A percentile compares a stretch with the other conserved stretches of the same genome.
Conservation (phyloP, 129 eudicot species). For the Saussurea involucrata region DNA sequence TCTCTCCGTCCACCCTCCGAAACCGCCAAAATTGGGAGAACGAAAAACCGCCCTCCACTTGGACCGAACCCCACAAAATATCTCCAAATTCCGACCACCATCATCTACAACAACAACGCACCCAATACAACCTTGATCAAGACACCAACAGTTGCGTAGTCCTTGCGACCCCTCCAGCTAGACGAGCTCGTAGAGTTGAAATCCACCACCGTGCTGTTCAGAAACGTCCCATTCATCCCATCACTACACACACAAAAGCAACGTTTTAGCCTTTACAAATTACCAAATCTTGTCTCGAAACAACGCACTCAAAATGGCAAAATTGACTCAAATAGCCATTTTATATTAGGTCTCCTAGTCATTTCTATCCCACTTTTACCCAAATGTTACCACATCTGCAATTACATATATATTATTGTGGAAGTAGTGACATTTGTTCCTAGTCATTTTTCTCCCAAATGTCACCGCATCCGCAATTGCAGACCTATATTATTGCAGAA, state of each 20-base stretch:
- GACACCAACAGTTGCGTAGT: conserved; percentile 8
- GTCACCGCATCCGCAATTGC: too few relatives aligned
- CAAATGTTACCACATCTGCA: too few relatives aligned
- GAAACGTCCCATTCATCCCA: conserved; percentile 33
- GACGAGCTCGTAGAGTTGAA: conserved; percentile 34
- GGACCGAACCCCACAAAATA: conserved; percentile 5
- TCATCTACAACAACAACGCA: conserved; percentile 11
- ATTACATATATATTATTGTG: too few relatives aligned
- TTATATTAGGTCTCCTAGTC: too few relatives aligned
- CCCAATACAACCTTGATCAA: conserved; percentile 16
- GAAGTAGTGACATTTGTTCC: too few relatives aligned
- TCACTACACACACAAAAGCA: conserved; percentile 14
- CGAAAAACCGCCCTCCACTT: conserved; percentile 21
- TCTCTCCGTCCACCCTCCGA: neutral
- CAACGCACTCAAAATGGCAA: neutral
- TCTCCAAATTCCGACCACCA: neutral
- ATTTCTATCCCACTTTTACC: too few relatives aligned
- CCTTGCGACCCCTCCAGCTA: neutral
- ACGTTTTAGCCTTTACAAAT: neutral
- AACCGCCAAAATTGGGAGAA: conserved; percentile 30
- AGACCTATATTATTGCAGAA: too few relatives aligned
- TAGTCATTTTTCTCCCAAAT: too few relatives aligned
- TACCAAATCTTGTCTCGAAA: neutral
- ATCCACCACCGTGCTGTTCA: conserved; percentile 29
- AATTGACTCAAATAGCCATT: too few relatives aligned